Conservation (phyloP, 768 basidiomycete species). For the Strobilomyces confusus region DNA sequence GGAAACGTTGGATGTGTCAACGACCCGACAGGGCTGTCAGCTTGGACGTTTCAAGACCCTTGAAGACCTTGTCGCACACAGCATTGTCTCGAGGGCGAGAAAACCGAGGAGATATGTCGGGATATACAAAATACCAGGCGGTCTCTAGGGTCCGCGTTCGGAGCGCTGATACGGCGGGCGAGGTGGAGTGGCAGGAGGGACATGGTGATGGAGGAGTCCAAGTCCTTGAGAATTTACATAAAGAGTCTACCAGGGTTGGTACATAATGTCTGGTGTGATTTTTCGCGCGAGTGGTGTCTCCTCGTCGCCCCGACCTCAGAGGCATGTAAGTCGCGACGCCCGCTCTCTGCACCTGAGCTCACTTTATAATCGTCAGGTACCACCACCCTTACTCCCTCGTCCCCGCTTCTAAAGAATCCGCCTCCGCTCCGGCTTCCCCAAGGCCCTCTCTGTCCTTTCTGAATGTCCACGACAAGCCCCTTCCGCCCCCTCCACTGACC, state of each 20-base stretch:
- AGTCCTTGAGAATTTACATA: constrained; percentile 29
- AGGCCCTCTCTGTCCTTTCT: constrained; percentile 9
- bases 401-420: constrained; percentile 22
- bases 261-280: constrained; percentile 17
- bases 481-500: constrained; percentile 39
- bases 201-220: constrained; percentile 1
- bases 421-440: constrained; percentile 27
- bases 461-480: constrained; percentile 33
- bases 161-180: neutral
- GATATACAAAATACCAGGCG: neutral
- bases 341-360: neutral
- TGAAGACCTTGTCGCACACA: constrained; percentile 7
- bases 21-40: neutral
- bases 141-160: neutral
- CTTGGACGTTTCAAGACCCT: constrained; percentile 15
- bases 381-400: constrained; percentile 22
- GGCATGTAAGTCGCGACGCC: constrained; percentile 23
- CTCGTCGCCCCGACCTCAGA: constrained; percentile 1
- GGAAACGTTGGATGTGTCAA: constrained; percentile 12
- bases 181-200: neutral
- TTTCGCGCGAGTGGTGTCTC: neutral
- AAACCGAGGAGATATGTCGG: constrained; percentile 17
- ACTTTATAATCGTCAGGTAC: constrained; percentile 11
- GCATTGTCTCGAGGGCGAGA: constrained; percentile 8
- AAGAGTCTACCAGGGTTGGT: constrained; percentile 11